Conservation (phyloP, 192 early-diverging fungal genomes). For the Gonapodya sp. region DNA sequence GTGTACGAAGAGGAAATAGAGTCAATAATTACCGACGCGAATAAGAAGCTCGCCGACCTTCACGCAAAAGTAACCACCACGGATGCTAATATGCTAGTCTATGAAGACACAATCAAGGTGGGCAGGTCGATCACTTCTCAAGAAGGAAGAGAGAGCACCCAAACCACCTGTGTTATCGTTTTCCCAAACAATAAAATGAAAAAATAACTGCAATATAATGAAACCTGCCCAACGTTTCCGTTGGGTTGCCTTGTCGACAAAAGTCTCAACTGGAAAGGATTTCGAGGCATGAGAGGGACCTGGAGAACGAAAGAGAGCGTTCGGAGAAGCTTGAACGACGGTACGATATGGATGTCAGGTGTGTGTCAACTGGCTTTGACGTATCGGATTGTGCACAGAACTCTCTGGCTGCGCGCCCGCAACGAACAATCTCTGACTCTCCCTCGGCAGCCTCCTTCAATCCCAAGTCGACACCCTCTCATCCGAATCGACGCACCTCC, state of each 20-base stretch:
- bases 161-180: too few relatives aligned
- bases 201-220: background rate
- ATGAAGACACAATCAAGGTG: conserved; percentile 1
- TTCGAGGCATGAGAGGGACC: background rate
- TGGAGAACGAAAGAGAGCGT: background rate
- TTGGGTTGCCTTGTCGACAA: background rate
- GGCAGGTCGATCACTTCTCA: background rate
- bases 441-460: background rate
- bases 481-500: background rate
- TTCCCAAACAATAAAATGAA: too few relatives aligned
- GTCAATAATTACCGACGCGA: background rate
- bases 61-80: background rate
- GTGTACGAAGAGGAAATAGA: background rate
- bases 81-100: background rate
- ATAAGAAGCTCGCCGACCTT: background rate
- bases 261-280: background rate
- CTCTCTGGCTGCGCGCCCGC: too few relatives aligned
- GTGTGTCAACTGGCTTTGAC: too few relatives aligned
- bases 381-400: too few relatives aligned
- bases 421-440: too few relatives aligned
- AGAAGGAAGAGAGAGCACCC: background rate
- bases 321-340: background rate
- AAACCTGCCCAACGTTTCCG: background rate
- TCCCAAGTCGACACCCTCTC: background rate
- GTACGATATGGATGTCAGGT: background rate